Base-by-base conservation (phyloP, 2,329 filamentous ascomycete genomes). In the Cladosporium sp. region DNA sequence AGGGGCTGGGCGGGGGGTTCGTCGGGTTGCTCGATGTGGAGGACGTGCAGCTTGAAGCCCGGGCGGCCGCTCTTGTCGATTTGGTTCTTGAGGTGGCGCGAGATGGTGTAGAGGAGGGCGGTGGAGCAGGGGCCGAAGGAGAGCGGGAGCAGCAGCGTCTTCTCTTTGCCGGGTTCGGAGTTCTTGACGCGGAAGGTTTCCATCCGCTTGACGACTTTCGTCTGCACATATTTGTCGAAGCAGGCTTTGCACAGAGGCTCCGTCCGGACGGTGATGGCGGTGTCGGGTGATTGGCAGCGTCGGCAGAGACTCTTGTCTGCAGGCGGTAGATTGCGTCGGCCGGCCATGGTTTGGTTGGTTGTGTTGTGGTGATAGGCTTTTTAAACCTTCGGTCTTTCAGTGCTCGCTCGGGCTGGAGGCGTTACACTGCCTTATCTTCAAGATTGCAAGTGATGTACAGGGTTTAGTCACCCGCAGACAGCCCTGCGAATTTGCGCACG, bases 71-170 rank as follows among this genome's bases (percentile, higher is more conserved):
- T 83, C 55, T 81, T 84, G 41, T 77, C 74, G 38, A 79, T 76
- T 66, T 92, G 86, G 50, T 77, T 79, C 58, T 80, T 75, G 43
- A 87, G 75, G 63, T 89, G 87, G 55, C 78, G 73, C 67, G 88
- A 80, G 50, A 97, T 74, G 18, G 95, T 77, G 61, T 92, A 81
- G 31, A 95, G 75, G 41, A 98, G 75, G 11, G 83, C 81, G 11
- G 86, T 78, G 0, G 92, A 97, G 1, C 87, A 93, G 1, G 86
- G 75, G 0, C 93, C 92, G 62, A 89, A 85, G 0, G 91, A 95
- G 1, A 96, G 74, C 5, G 90, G 89, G 16, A 95, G 74, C 14
- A 95, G 74, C 44, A 95, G 80, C 64, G 71, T 80, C 59, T 72
- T 73, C 53, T 72, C 71, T 48, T 71, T 65, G 41, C 72, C 71